Evolutionary conservation across 495 filamentous ascomycete genomes (phyloP).

Genomic region (Chlorociboria aeruginascens): DNA sequence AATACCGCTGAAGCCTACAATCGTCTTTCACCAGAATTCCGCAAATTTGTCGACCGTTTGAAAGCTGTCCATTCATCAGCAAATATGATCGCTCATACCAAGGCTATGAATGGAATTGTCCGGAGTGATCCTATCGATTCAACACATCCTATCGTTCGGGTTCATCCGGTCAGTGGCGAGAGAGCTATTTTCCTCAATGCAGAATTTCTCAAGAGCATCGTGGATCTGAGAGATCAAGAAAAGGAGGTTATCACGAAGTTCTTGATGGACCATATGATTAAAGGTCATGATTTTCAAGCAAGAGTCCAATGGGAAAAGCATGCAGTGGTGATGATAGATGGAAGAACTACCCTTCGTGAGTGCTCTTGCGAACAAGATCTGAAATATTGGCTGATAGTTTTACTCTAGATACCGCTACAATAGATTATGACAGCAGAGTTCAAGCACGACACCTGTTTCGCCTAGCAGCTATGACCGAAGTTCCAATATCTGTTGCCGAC

Average conservation of each 20-base stretch:
- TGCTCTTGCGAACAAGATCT: slow-evolving; percentile 1
- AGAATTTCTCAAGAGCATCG: slow-evolving; percentile 25
- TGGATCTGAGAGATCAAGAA: slow-evolving; percentile 33
- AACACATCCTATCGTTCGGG: slow-evolving; percentile 48
- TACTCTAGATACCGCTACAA: slow-evolving; percentile 35
- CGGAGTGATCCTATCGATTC: slow-evolving; percentile 22
- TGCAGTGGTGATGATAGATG: slow-evolving; percentile 32
- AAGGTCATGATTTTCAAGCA: slow-evolving; percentile 31
- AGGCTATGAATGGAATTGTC: slow-evolving; percentile 21
- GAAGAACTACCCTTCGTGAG: slow-evolving; percentile 44
- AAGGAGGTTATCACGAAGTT: slow-evolving; percentile 31
- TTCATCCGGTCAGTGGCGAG: slow-evolving; percentile 57
- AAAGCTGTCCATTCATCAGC: slow-evolving; percentile 23
- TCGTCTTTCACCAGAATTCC: slow-evolving; percentile 23
- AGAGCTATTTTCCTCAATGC: slow-evolving; percentile 57
- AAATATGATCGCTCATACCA: slow-evolving; percentile 23
- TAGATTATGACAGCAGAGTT: slow-evolving; percentile 39
- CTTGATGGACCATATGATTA: slow-evolving; percentile 27
- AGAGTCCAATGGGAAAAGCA: slow-evolving; percentile 27
- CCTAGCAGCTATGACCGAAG: slow-evolving; percentile 37
- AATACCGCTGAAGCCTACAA: slow-evolving; percentile 25
- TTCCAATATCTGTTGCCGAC: slow-evolving; percentile 38
- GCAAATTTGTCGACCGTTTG: slow-evolving; percentile 21
- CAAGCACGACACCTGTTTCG: slow-evolving; percentile 42
- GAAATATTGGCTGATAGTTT: background rate